Conservation (phyloP, 2,329 filamentous ascomycete species). For the Nigrograna mackinnonii region DNA sequence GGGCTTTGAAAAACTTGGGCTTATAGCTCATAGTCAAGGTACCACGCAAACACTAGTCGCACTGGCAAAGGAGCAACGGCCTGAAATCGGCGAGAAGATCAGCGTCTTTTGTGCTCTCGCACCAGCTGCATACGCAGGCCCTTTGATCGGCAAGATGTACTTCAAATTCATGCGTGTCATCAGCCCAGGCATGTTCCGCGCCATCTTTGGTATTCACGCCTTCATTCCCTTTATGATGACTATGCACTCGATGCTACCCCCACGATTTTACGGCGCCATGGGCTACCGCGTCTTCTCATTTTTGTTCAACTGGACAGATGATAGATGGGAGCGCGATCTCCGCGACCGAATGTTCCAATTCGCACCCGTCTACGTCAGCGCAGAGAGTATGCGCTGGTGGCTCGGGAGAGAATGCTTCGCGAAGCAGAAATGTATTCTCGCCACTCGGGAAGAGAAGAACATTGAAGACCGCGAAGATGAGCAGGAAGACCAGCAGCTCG, state of each 20-base stretch:
- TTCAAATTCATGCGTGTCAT: conserved; percentile 90
- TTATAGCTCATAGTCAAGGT: conserved; percentile 88
- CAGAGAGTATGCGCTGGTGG: conserved; percentile 96
- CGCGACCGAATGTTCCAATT: conserved; percentile 88
- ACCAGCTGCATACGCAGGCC: conserved; percentile 87
- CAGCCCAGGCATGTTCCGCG: conserved; percentile 72
- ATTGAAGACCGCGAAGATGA: conserved; percentile 60
- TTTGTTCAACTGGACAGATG: conserved; percentile 85
- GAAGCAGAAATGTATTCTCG: conserved; percentile 82
- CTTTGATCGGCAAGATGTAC: conserved; percentile 82
- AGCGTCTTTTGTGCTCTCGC: conserved; percentile 91
- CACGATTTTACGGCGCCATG: conserved; percentile 74
- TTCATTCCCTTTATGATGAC: conserved; percentile 95
- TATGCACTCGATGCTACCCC: conserved; percentile 70
- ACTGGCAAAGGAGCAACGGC: conserved; percentile 85
- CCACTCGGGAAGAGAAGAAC: conserved; percentile 72
- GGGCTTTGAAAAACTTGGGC: conserved; percentile 77
- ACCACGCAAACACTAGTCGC: conserved; percentile 88
- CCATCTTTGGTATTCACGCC: conserved; percentile 88
- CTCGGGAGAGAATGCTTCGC: conserved; percentile 84
- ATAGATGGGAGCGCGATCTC: conserved; percentile 79
- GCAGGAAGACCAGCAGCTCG: conserved; percentile 28
- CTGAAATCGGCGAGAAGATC: conserved; percentile 79
- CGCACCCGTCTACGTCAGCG: conserved; percentile 84
- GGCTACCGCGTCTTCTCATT: conserved; percentile 90